These are phyloP conservation scores for Plenodomus biglobosus DNA, from an alignment of 2,329 filamentous ascomycete species.

Conservation along the genomic window DNA sequence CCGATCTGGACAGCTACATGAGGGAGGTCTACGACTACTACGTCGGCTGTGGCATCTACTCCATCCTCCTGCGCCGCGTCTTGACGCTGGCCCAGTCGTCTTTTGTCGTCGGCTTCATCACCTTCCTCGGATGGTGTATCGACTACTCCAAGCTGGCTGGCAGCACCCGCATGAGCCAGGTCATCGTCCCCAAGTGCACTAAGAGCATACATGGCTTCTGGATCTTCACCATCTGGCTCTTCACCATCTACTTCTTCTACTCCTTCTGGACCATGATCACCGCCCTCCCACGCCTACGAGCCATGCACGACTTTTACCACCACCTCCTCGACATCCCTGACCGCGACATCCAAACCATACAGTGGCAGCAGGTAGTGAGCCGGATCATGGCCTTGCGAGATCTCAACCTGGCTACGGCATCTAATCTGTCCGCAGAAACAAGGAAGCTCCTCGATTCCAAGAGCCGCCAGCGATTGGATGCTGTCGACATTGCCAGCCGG, in stretches of 20 bases:
- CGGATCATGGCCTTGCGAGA: constrained; percentile 83
- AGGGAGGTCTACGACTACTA: constrained; percentile 86
- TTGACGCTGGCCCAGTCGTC: constrained; percentile 77
- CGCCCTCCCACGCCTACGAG: constrained; percentile 70
- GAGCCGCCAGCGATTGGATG: constrained; percentile 91
- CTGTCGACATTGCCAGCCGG: constrained; percentile 94
- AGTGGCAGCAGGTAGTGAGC: constrained; percentile 88
- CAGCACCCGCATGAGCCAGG: constrained; percentile 62
- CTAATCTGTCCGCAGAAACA: constrained; percentile 60
- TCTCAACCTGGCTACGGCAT: constrained; percentile 80
- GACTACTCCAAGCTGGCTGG: constrained; percentile 73
- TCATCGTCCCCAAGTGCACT: constrained; percentile 75
- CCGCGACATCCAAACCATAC: constrained; percentile 88
- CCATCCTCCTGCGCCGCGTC: constrained; percentile 71
- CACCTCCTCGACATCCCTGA: constrained; percentile 81
- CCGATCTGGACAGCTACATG: constrained; percentile 86
- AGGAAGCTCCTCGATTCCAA: constrained; percentile 72
- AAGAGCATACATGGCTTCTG: constrained; percentile 70
- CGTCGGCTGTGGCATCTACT: constrained; percentile 78
- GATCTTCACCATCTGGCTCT: constrained; percentile 79
- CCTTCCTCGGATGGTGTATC: constrained; percentile 82
- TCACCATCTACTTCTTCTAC: constrained; percentile 82
- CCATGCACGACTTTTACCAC: constrained; percentile 83
- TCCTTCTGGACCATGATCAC: constrained; percentile 73
- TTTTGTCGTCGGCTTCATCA: constrained; percentile 80